These are phyloP conservation scores for Maudiozyma humilis DNA, from an alignment of 1,139 yeast species.

Conservation along the genomic window DNA sequence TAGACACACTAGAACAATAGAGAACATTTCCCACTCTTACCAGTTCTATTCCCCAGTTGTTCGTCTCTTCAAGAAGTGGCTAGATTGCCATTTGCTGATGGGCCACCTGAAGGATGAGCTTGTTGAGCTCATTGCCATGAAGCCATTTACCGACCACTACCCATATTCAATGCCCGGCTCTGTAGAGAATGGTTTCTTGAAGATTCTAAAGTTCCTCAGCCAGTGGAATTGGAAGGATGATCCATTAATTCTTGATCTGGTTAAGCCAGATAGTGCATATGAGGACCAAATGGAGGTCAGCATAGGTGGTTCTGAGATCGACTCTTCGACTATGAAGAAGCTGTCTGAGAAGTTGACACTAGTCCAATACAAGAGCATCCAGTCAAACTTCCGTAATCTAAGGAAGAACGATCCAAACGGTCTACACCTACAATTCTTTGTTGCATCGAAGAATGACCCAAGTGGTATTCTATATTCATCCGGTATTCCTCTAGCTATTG, in stretches of 20 bases:
- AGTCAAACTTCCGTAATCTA: conserved; percentile 53
- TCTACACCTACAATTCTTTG: conserved; percentile 66
- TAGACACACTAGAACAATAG: conserved; percentile 76
- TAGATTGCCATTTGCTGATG: conserved; percentile 61
- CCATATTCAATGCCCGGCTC: conserved; percentile 77
- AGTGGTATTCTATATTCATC: conserved; percentile 81
- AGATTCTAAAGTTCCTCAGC: conserved; percentile 62
- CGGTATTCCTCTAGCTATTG: conserved; percentile 63
- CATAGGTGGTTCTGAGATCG: conserved; percentile 30
- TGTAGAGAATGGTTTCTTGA: conserved; percentile 70
- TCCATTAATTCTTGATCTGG: conserved; percentile 69
- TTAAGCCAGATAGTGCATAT: conserved; percentile 38
- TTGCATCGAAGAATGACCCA: conserved; percentile 74
- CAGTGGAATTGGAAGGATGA: conserved; percentile 94
- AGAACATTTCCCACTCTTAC: conserved; percentile 61
- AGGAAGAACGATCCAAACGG: conserved; percentile 78
- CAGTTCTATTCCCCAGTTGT: conserved; percentile 74
- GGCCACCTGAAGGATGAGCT: conserved; percentile 69
- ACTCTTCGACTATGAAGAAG: conserved; percentile 27
- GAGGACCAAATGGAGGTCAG: conserved; percentile 31
- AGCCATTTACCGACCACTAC: conserved; percentile 79
- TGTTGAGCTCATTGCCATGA: conserved; percentile 71
- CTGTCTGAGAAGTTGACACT: conserved; percentile 59
- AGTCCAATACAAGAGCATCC: conserved; percentile 54
- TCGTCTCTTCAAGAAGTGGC: conserved; percentile 80